Percentiles rank a stretch among this genome's conserved stretches.
phyloP scores from a whole-genome alignment of 2,329 filamentous ascomycete species.

The Exophiala spinifera region DNA sequence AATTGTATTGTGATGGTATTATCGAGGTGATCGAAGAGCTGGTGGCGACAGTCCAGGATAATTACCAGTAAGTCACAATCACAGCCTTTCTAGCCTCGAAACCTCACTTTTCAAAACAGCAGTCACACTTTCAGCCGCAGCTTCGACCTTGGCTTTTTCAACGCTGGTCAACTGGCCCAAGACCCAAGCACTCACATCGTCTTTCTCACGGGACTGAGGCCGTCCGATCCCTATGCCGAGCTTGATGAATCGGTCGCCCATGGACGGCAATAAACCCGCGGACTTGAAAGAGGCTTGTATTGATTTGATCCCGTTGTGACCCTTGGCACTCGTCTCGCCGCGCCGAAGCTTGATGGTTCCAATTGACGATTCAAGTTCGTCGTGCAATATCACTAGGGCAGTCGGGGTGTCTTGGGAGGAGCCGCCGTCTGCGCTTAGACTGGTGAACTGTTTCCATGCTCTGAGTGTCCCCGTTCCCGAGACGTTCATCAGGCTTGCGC shows the following conservation, averaged over 20 bases:
- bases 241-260: slow-evolving; percentile 55
- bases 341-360: slow-evolving; percentile 64
- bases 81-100: slow-evolving; percentile 16
- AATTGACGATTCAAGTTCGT: slow-evolving; percentile 74
- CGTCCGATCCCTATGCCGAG: slow-evolving; percentile 87
- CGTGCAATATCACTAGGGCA: slow-evolving; percentile 75
- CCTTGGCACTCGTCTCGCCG: slow-evolving; percentile 57
- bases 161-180: slow-evolving; percentile 61
- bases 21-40: too few relatives aligned
- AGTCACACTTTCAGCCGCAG: slow-evolving; percentile 48
- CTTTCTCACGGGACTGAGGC: slow-evolving; percentile 63
- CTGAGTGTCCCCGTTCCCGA: slow-evolving; percentile 68
- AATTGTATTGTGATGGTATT: too few relatives aligned
- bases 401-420: slow-evolving; percentile 34
- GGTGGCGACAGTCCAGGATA: too few relatives aligned
- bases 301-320: slow-evolving; percentile 74
- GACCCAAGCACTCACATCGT: slow-evolving; percentile 73
- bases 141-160: slow-evolving; percentile 53
- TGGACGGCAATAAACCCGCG: slow-evolving; percentile 39
- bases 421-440: slow-evolving; percentile 23
- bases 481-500: slow-evolving; percentile 77
- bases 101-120: slow-evolving; percentile 52
- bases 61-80: not conserved
- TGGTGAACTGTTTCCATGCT: slow-evolving; percentile 58
- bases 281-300: slow-evolving; percentile 36